Conservation (phyloP, 2,329 filamentous ascomycete genomes). For the Volutella citrinella region DNA sequence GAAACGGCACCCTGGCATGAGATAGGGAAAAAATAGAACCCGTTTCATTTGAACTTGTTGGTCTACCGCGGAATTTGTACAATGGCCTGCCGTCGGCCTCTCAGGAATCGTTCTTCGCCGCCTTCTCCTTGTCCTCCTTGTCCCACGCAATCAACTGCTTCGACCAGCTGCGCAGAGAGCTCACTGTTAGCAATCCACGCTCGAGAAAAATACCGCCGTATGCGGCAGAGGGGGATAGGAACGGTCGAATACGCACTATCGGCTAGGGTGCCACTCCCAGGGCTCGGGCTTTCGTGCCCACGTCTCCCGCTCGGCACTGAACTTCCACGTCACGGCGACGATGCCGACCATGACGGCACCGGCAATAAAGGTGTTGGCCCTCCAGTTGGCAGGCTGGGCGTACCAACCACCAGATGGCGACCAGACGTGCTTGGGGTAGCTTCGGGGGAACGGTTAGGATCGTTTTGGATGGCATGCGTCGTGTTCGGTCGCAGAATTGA, state of each 20-base stretch:
- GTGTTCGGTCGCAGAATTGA: conserved; percentile 20
- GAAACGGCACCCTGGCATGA: no score
- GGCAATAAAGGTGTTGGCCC: conserved; percentile 79
- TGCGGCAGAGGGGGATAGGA: background rate
- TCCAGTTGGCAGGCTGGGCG: conserved; percentile 92
- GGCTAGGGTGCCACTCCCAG: conserved; percentile 77
- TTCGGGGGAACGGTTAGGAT: conserved; percentile 34
- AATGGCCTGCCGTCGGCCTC: conserved; percentile 15
- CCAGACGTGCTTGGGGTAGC: conserved; percentile 99
- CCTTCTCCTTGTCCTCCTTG: conserved; percentile 37
- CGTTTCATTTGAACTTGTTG: conserved; percentile 9
- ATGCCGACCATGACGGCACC: conserved; percentile 66
- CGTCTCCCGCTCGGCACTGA: conserved; percentile 71
- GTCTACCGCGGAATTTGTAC: conserved; percentile 23
- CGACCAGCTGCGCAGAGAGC: conserved; percentile 44
- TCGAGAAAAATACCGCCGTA: no score
- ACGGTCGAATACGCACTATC: conserved; percentile 60
- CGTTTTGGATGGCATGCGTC: conserved; percentile 11
- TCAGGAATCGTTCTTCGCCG: conserved; percentile 25
- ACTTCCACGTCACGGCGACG: conserved; percentile 63
- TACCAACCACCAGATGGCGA: conserved; percentile 98
- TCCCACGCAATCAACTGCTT: conserved; percentile 45
- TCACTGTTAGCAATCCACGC: conserved; percentile 16
- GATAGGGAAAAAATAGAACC: no score
- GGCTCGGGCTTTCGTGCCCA: conserved; percentile 74